Percentiles rank a stretch among this genome's conserved stretches.
phyloP scores from a whole-genome alignment of 148 eudicot species.

The Rhododendron kiyosumense region DNA sequence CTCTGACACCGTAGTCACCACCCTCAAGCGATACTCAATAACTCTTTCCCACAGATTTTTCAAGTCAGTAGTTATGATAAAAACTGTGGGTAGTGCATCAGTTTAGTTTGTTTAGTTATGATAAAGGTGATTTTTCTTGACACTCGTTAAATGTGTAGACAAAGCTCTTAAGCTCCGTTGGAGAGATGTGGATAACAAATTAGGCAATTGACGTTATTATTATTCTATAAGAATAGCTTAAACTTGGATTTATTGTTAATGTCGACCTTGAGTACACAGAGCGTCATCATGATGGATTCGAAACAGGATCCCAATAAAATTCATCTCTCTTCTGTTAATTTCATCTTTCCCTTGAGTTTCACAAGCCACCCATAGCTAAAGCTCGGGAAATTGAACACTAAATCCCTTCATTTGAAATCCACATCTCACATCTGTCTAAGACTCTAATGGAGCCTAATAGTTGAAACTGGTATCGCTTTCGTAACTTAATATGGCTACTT shows the following conservation, averaged over 20 bases:
- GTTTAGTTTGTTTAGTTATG: neutral
- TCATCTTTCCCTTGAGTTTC: neutral
- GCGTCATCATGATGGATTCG: neutral
- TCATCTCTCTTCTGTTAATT: neutral
- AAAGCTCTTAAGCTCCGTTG: neutral
- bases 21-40: too few relatives aligned
- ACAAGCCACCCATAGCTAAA: neutral
- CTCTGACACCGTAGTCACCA: too few relatives aligned
- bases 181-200: neutral
- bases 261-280: neutral
- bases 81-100: neutral
- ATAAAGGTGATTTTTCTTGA: neutral
- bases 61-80: neutral
- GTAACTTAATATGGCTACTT: neutral
- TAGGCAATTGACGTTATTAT: neutral
- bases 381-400: neutral
- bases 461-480: neutral
- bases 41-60: too few relatives aligned
- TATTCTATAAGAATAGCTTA: neutral
- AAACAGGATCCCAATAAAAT: neutral
- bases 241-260: neutral
- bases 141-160: neutral
- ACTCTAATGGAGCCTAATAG: neutral
- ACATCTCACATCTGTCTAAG: neutral
- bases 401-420: neutral